Base-by-base conservation (phyloP, 1,284 basidiomycete genomes). In the Macrocystidia cucumis region DNA sequence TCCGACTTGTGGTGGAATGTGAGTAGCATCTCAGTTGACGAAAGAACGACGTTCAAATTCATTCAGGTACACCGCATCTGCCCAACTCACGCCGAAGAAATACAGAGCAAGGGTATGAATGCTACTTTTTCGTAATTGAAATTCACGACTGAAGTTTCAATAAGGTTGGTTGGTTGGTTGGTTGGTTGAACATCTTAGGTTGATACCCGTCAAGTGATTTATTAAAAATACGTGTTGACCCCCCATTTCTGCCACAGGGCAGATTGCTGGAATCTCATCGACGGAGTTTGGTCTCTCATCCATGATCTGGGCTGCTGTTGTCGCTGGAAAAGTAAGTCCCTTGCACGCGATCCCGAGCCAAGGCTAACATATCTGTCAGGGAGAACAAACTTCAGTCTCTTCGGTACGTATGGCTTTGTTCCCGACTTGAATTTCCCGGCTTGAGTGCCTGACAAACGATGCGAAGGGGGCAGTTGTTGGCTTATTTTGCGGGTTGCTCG, bases 151-250 rank as follows among this genome's bases (percentile, higher is more conserved):
- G 12, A 25, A 21, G n/a, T 18, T 24, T 13, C 32, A n/a, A n/a
- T 19, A 34, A 73, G 69, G 62, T 78, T 23, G 81, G 81, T 14
- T 85, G 80, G 81, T 59, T 88, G 11, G 84, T 85, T 29, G 88
- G 88, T 37, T 91, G 78, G 86, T 70, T 95, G 34, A 95, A 93
- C 55, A 76, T 91, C 29, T 76, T 93, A 8, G 90, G 88, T 65
- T 49, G 48, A 56, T 56, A 23, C 9, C 45, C 17, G 41, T 34
- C n/a, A n/a, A n/a, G n/a, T n/a, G n/a, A n/a, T n/a, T n/a, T n/a
- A n/a, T n/a, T n/a, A n/a, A n/a, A n/a, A n/a, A n/a, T n/a, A n/a
- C n/a, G n/a, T n/a, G n/a, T n/a, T n/a, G n/a, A n/a, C n/a, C n/a
- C n/a, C n/a, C 45, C 11, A 46, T 49, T 38, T 43, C 26, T 35